Evolutionary conservation across 352 stramenopile species (phyloP).

Genomic region (Phytophthora sp.): DNA sequence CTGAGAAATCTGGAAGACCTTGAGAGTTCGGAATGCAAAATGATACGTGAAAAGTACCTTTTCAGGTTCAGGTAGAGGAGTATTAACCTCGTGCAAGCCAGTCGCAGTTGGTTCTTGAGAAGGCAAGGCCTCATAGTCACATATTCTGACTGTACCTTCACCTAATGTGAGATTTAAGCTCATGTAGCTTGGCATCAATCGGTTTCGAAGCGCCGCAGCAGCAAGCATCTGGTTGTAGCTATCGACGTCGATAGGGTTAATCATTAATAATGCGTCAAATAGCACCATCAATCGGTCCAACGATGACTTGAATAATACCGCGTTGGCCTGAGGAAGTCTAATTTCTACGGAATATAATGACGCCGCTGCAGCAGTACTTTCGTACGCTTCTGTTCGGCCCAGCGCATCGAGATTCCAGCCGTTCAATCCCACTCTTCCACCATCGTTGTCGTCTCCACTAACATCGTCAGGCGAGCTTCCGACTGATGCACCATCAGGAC

Average conservation of each 20-base stretch:
- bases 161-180: slow-evolving; percentile 62
- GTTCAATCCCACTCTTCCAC: slow-evolving; percentile 78
- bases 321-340: slow-evolving; percentile 52
- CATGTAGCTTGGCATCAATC: slow-evolving; percentile 81
- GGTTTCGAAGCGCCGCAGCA: slow-evolving; percentile 51
- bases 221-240: slow-evolving; percentile 78
- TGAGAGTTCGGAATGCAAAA: slow-evolving; percentile 76
- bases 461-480: slow-evolving; percentile 40
- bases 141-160: slow-evolving; percentile 68
- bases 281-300: slow-evolving; percentile 85
- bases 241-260: slow-evolving; percentile 88
- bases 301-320: slow-evolving; percentile 68
- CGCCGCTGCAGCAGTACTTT: slow-evolving; percentile 55
- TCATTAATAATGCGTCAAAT: slow-evolving; percentile 86
- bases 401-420: slow-evolving; percentile 79
- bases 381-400: slow-evolving; percentile 62
- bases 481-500: slow-evolving; percentile 39
- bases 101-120: slow-evolving; percentile 6
- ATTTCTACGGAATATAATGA: slow-evolving; percentile 71
- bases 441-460: slow-evolving; percentile 82
- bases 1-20: slow-evolving; percentile 88
- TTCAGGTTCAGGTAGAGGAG: slow-evolving; percentile 1
- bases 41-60: slow-evolving; percentile 71
- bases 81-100: not conserved
- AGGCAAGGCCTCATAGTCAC: slow-evolving; percentile 47